Evolutionary conservation across 805 yeast species (phyloP), one percentile per base, ranked within the genome.

Genomic region (Candida qinlingensis): DNA sequence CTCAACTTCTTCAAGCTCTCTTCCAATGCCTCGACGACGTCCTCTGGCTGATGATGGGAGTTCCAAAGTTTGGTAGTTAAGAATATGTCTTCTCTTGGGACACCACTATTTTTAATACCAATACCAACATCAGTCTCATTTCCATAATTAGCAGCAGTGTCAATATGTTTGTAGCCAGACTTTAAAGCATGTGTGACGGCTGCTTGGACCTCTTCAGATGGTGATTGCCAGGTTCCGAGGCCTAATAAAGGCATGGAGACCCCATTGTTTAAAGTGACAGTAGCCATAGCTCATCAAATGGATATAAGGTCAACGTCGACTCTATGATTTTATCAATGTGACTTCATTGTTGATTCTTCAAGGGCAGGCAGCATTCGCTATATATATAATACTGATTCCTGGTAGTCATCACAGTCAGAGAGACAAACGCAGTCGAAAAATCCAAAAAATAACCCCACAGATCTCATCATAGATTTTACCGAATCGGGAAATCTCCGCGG

Each of bases 121-220:
- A 71, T 68, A n/a, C 78, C 79, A 5, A 77, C 77, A 54, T 80
- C 83, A 12, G 52, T 52, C 61, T 84, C 85, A 65, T 85, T 85
- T 7, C 68, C 65, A 66, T 85, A 85, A 10, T 63, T 61, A 11
- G 72, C 78, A 25, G 92, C 92, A 25, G 81, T 68, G 60, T 86
- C 91, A 48, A 85, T 68, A 55, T 80, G 89, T 52, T 89, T 74
- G 63, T 83, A 85, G 1, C 91, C 91, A 12, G 60, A 66, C 36
- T 70, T 64, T 51, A 85, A 71, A 3, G 88, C 90, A 38, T 70
- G 63, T 53, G 72, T 70, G 0, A 80, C 84, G 38, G 77, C 61
- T 1, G 69, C 65, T 11, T 61, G 49, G 4, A 82, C 72, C 6
- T 67, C 67, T 2, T 60, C 73, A 37, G 39, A 27, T 13, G 45